Percentiles rank a stretch among this genome's conserved stretches.
Evolutionary conservation across 2,329 filamentous ascomycete genomes (phyloP).

Genomic region (Penicillium sp.): DNA sequence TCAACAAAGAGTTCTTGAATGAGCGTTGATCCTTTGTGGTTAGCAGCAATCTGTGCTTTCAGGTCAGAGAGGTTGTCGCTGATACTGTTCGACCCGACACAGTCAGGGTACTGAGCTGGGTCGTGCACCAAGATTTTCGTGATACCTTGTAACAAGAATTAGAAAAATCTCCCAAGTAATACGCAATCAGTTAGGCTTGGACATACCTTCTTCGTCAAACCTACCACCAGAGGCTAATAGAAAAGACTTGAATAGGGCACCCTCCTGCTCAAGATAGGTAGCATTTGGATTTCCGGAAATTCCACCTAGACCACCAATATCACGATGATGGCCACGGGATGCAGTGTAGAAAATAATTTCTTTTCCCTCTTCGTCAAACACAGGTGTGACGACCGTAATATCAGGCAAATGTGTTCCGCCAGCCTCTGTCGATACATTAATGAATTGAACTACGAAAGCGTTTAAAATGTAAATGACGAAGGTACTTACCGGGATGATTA

Average conservation of each 20-base stretch:
- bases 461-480: background rate
- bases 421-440: conserved; percentile 57
- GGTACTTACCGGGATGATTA: conserved; percentile 63
- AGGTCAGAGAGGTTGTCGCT: conserved; percentile 41
- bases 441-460: background rate
- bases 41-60: conserved; percentile 34
- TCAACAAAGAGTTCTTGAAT: conserved; percentile 31
- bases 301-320: conserved; percentile 18
- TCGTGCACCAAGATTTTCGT: conserved; percentile 7
- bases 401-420: conserved; percentile 77
- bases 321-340: conserved; percentile 66
- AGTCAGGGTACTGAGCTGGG: conserved; percentile 13
- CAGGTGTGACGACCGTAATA: conserved; percentile 72
- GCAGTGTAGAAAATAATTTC: conserved; percentile 71
- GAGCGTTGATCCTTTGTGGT: conserved; percentile 34
- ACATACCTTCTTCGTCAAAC: conserved; percentile 6
- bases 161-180: background rate
- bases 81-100: conserved; percentile 20
- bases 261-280: conserved; percentile 52
- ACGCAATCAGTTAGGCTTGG: background rate
- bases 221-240: conserved; percentile 68
- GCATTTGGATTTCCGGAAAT: conserved; percentile 28
- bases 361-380: conserved; percentile 62
- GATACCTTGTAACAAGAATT: background rate
- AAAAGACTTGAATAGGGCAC: conserved; percentile 52